Base-by-base conservation (phyloP, 805 yeast species). In the Torulaspora franciscae region DNA sequence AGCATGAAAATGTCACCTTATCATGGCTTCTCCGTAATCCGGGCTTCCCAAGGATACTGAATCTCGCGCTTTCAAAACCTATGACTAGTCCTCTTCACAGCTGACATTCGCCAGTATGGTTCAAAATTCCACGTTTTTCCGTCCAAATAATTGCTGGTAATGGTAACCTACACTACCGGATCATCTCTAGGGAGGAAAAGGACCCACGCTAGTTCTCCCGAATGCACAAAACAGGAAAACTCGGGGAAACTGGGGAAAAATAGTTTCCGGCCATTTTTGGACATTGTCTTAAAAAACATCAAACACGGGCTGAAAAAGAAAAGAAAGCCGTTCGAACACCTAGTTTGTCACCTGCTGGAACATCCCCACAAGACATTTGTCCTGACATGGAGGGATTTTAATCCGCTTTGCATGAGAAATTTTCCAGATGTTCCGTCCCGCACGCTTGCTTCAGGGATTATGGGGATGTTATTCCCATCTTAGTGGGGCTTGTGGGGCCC, bases 401-500 rank as follows among this genome's bases (percentile, higher is more conserved):
- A 25, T 35, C 33, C 38, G 38, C 19, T 22, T 11, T 35, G 38
- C 19, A 35, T 35, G 38, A 35, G 23, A 33, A 35, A 11, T 29
- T 38, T 37, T 37, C 33, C 34, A 40, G 33, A n/a, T 28, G 28
- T 38, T 29, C 41, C 27, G 19, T n/a, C 23, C 15, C 17, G 33
- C 10, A 15, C 33, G 17, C 19, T 14, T 22, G 9, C 8, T 6
- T 22, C 19, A 23, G n/a, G 41, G 10, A 9, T 3, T 32, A 13
- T 29, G 39, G 34, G 28, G 19, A 34, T 25, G 10, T 34, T 34
- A 25, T 34, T 13, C 36, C 34, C 25, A 5, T 7, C 13, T 19
- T 4, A 14, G 28, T 13, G 8, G 19, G 32, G 13, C 24, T 19
- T 41, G 44, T 41, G 44, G 44, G 44, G 44, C 44, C 44, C 44